Base-by-base conservation (phyloP, 345 rosid species). In the Sonneratia alba region DNA sequence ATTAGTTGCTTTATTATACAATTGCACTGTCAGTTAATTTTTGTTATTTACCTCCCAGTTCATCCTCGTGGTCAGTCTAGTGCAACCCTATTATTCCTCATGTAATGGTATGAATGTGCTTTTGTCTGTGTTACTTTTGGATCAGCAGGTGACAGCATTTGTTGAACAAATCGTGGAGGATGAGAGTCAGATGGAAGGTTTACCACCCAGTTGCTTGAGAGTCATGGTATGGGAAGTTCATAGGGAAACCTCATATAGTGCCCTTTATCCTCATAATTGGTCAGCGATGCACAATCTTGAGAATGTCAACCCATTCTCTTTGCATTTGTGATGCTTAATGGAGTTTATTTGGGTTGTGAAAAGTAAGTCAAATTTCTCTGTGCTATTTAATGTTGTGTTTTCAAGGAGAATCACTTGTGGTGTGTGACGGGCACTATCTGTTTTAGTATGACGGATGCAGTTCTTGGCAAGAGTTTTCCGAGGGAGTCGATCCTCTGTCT, bases 121-220 rank as follows among this genome's bases (percentile, higher is more conserved):
- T 45, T 11, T 14, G 21, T 40, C 67, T 68, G 43, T 4, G 15
- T 45, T 32, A 27, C 3, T n/a, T 55, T 9, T 76, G 34, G 69
- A 32, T 69, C 16, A 81, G 71, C 82, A 87, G 93, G 85, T 71
- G 10, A 81, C 85, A 69, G 59, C 77, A 27, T 82, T 87, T 53
- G 70, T 88, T 12, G 89, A 88, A 74, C 89, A 85, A 78, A 68
- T 85, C 68, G 89, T 88, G 77, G 89, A 88, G 80, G 93, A 88
- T 78, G 93, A 88, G 72, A 85, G 85, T 78, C 89, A 85, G 75
- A 85, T 87, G 93, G 93, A 88, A 74, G 83, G 89, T 76, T 77
- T 85, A 34, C 76, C 42, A 49, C 81, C 77, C 19, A 48, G 80
- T 64, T 85, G 89, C 79, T 82, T 85, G n/a, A 81, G 73, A 66